Evolutionary conservation across 1,284 basidiomycete genomes (phyloP).

Genomic region (Caloboletus inedulis): DNA sequence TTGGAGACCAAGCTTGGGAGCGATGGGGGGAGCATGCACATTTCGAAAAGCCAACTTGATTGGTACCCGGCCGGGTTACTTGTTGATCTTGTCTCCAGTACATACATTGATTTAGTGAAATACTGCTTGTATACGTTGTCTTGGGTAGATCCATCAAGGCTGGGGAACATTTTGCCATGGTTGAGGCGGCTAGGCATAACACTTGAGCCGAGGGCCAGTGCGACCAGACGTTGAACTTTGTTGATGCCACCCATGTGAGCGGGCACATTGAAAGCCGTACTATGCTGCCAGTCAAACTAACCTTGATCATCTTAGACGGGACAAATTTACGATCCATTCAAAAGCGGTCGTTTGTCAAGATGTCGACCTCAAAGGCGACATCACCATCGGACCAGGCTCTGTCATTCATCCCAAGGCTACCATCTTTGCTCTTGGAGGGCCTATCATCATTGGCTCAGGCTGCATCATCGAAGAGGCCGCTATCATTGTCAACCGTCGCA

Average conservation of each 20-base stretch:
- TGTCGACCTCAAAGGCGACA: constrained; percentile 85
- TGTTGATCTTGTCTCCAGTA: constrained; percentile 18
- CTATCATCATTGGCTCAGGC: constrained; percentile 82
- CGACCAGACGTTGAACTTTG: too few relatives aligned
- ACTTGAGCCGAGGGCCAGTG: too few relatives aligned
- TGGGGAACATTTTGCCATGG: neutral
- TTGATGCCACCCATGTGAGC: constrained; percentile 32
- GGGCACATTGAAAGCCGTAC: neutral
- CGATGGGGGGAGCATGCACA: constrained; percentile 30
- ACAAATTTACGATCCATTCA: constrained; percentile 76
- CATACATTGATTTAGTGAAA: constrained; percentile 17
- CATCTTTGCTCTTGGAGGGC: constrained; percentile 83
- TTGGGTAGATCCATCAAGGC: neutral
- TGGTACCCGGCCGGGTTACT: constrained; percentile 7
- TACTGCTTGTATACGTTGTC: constrained; percentile 15
- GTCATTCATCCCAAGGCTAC: constrained; percentile 94
- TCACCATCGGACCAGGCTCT: constrained; percentile 86
- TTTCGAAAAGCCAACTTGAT: constrained; percentile 33
- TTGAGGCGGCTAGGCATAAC: too few relatives aligned
- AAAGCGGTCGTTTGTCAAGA: constrained; percentile 85
- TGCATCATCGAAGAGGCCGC: constrained; percentile 92
- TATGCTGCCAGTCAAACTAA: neutral
- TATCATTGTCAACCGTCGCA: constrained; percentile 83
- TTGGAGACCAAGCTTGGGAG: constrained; percentile 32
- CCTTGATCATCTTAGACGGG: constrained; percentile 46